These are phyloP conservation scores for Azolla pinnata DNA, from an alignment of 75 land plant genomes.

Conservation along the genomic window DNA sequence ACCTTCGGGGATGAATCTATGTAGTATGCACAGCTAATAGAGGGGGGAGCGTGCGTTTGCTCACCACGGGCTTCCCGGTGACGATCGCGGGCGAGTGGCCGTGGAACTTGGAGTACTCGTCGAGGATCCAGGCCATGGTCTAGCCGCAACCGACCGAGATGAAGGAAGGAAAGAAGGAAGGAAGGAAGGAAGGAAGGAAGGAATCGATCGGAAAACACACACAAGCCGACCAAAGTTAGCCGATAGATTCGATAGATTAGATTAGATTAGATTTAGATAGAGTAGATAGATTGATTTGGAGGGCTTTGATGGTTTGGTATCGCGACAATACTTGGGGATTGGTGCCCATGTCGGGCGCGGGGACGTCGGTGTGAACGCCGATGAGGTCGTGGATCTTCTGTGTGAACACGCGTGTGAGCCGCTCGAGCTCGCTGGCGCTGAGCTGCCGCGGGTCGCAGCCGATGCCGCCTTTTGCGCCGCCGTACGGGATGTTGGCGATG, in stretches of 20 bases:
- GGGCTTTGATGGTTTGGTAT: too few relatives aligned
- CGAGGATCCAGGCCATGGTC: conserved; percentile 98
- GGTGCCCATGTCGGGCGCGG: conserved; percentile 98
- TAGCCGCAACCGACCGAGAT: too few relatives aligned
- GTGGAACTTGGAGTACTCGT: conserved; percentile 94
- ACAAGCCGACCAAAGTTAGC: too few relatives aligned
- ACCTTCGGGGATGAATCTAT: too few relatives aligned
- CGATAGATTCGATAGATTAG: too few relatives aligned
- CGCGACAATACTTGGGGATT: conserved; percentile 93
- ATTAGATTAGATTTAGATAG: too few relatives aligned
- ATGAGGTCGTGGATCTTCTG: conserved; percentile 93
- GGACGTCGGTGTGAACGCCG: conserved; percentile 75
- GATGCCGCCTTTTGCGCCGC: conserved; percentile 94
- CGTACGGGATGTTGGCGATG: conserved; percentile 82
- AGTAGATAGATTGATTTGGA: too few relatives aligned
- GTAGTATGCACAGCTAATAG: too few relatives aligned
- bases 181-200: too few relatives aligned
- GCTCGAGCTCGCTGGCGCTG: conserved; percentile 60
- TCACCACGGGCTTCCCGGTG: conserved; percentile 91
- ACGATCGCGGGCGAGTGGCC: conserved; percentile 90
- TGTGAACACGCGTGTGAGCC: conserved; percentile 79
- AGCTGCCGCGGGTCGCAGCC: conserved; percentile 70
- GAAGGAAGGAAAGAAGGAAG: too few relatives aligned
- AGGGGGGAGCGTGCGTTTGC: too few relatives aligned
- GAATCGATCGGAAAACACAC: too few relatives aligned